Percentiles rank a stretch among this genome's conserved stretches.
These are phyloP conservation scores for Penicillium decumbens DNA, from an alignment of 2,329 filamentous ascomycete species.

Conservation along the genomic window DNA sequence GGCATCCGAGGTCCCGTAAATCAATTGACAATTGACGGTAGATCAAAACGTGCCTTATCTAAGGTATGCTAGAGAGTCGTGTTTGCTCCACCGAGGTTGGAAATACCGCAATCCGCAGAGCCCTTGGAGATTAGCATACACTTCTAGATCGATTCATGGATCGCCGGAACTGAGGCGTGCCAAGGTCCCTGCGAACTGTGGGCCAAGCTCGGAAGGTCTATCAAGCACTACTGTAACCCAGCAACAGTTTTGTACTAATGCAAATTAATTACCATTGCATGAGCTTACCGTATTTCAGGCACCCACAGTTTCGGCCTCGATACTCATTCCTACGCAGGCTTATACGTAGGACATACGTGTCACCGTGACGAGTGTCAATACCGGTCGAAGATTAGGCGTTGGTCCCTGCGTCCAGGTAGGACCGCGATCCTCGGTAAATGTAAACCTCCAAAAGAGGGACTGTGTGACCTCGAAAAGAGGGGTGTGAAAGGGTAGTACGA, in stretches of 20 bases:
- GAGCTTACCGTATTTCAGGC: background rate
- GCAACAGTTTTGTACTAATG: background rate
- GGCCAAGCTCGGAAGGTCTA: background rate
- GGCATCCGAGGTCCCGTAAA: background rate
- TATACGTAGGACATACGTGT: constrained; percentile 1
- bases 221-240: background rate
- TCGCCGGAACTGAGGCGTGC: background rate
- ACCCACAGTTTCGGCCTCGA: background rate
- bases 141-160: background rate
- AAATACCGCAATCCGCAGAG: background rate
- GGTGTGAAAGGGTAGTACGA: constrained; percentile 14
- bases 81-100: background rate
- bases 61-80: background rate
- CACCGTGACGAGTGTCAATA: background rate
- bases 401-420: constrained; percentile 26
- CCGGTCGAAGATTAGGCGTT: constrained; percentile 19
- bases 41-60: background rate
- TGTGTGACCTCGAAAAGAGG: constrained; percentile 16
- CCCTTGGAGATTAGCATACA: background rate
- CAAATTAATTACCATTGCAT: background rate
- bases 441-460: constrained; percentile 6
- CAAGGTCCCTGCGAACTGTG: background rate
- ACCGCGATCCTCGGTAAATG: constrained; percentile 25
- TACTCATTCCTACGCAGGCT: background rate
- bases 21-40: background rate